A percentile compares a stretch with the other conserved stretches of the same genome.
These are phyloP conservation scores for Gymnopilus dilepis DNA, from an alignment of 768 basidiomycete genomes.

Conservation along the genomic window DNA sequence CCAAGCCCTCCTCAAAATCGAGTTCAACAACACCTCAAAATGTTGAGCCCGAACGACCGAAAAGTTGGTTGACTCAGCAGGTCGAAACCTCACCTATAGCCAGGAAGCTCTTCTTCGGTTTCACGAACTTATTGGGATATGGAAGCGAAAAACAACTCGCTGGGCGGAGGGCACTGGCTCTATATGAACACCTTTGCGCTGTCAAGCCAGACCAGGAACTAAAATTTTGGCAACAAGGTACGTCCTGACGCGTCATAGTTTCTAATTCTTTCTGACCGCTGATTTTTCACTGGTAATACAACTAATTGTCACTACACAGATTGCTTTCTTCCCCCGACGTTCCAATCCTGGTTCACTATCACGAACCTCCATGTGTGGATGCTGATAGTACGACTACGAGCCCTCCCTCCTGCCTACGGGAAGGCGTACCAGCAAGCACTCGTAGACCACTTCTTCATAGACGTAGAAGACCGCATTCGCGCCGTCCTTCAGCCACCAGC, in stretches of 20 bases:
- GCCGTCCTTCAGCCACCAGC: constrained; percentile 69
- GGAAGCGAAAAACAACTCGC: constrained; percentile 65
- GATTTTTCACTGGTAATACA: background rate
- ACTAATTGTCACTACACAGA: constrained; percentile 45
- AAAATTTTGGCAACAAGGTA: constrained; percentile 71
- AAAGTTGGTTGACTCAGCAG: constrained; percentile 57
- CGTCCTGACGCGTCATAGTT: constrained; percentile 24
- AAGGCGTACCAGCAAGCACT: constrained; percentile 77
- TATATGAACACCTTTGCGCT: constrained; percentile 65
- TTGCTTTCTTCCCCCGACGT: constrained; percentile 87
- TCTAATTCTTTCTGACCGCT: background rate
- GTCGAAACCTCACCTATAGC: constrained; percentile 56
- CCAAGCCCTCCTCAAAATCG: background rate
- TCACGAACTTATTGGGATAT: constrained; percentile 62
- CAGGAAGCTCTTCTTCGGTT: constrained; percentile 48
- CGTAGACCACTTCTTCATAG: constrained; percentile 94
- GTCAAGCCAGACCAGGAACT: constrained; percentile 61
- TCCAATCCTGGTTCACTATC: constrained; percentile 96
- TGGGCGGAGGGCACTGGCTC: constrained; percentile 56
- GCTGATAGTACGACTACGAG: constrained; percentile 85
- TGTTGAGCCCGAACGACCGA: background rate
- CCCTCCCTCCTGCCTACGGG: constrained; percentile 73
- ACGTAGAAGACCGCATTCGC: constrained; percentile 90
- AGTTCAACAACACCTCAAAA: background rate
- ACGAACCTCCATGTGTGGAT: constrained; percentile 94